Conservation (phyloP, 345 rosid species). For the Xanthoceras sorbifolium region DNA sequence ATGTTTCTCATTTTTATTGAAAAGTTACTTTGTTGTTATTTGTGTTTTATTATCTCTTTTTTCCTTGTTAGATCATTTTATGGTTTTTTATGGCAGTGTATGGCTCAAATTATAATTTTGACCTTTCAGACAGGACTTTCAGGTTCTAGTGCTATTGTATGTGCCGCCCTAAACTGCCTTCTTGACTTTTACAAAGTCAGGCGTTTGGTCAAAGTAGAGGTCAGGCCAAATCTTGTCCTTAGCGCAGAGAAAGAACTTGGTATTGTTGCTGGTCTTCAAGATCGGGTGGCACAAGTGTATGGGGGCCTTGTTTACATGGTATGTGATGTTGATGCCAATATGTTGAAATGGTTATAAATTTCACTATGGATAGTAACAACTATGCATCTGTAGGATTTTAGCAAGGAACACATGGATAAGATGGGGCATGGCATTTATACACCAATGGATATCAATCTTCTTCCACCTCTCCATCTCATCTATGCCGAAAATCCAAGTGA, state of each 20-base stretch:
- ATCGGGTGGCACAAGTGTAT: constrained; percentile 92
- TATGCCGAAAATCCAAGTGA: constrained; percentile 98
- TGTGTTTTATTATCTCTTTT: no score
- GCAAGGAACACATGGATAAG: constrained; percentile 76
- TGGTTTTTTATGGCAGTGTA: not conserved
- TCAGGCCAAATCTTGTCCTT: constrained; percentile 78
- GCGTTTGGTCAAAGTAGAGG: constrained; percentile 64
- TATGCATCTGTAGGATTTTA: constrained; percentile 61
- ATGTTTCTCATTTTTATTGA: not conserved
- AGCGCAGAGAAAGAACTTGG: constrained; percentile 86
- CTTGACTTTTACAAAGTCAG: constrained; percentile 86
- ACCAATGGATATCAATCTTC: constrained; percentile 76
- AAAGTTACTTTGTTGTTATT: not conserved
- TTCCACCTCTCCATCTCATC: constrained; percentile 84
- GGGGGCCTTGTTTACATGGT: constrained; percentile 99
- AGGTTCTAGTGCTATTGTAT: constrained; percentile 95
- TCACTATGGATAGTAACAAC: not conserved
- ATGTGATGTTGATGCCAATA: constrained; percentile 12
- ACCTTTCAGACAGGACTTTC: constrained; percentile 89
- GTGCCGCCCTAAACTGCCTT: constrained; percentile 90
- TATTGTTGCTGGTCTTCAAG: constrained; percentile 97
- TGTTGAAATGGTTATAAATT: not conserved
- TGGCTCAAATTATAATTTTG: constrained; percentile 23
- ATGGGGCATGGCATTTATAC: constrained; percentile 83
- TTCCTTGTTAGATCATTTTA: not conserved